Percentiles rank a stretch among this genome's conserved stretches.
phyloP scores from a whole-genome alignment of 768 basidiomycete genomes.

The Stropharia rugosoannulata region DNA sequence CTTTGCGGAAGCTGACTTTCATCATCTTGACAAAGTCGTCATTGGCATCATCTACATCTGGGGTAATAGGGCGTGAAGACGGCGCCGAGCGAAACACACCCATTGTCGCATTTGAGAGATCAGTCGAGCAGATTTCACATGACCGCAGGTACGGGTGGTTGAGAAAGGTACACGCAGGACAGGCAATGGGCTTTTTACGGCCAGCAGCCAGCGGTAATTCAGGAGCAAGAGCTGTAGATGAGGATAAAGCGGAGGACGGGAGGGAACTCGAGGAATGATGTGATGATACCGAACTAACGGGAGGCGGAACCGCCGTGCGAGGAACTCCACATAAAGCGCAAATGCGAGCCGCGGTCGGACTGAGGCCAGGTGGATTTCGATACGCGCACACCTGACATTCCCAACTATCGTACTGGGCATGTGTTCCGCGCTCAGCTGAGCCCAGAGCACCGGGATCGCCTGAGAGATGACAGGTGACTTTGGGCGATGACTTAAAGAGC shows the following conservation, averaged over 20 bases:
- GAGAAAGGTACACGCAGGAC: conserved; percentile 89
- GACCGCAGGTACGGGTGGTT: conserved; percentile 71
- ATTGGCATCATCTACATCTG: conserved; percentile 37
- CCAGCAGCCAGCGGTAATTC: conserved; percentile 18
- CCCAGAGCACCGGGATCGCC: conserved; percentile 20
- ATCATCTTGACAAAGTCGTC: conserved; percentile 47
- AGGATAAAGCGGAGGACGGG: conserved; percentile 36
- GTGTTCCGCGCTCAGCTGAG: conserved; percentile 20
- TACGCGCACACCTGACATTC: conserved; percentile 88
- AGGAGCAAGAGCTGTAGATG: conserved; percentile 32
- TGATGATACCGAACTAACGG: conserved; percentile 22
- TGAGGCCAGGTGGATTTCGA: conserved; percentile 75
- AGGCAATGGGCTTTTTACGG: conserved; percentile 47
- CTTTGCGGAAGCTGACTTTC: conserved; percentile 88
- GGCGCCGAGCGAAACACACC: conserved; percentile 58
- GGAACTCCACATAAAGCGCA: conserved; percentile 87
- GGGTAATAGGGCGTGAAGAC: conserved; percentile 61
- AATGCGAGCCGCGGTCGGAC: conserved; percentile 63
- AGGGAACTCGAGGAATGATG: conserved; percentile 35
- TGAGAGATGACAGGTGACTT: conserved; percentile 77
- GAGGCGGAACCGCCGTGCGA: conserved; percentile 34
- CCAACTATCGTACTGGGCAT: conserved; percentile 59
- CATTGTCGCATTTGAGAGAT: conserved; percentile 42
- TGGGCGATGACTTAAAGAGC: conserved; percentile 85
- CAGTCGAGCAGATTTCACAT: conserved; percentile 88